Evolutionary conservation across 495 filamentous ascomycete genomes (phyloP).

Genomic region (Penicillium malachiteum): DNA sequence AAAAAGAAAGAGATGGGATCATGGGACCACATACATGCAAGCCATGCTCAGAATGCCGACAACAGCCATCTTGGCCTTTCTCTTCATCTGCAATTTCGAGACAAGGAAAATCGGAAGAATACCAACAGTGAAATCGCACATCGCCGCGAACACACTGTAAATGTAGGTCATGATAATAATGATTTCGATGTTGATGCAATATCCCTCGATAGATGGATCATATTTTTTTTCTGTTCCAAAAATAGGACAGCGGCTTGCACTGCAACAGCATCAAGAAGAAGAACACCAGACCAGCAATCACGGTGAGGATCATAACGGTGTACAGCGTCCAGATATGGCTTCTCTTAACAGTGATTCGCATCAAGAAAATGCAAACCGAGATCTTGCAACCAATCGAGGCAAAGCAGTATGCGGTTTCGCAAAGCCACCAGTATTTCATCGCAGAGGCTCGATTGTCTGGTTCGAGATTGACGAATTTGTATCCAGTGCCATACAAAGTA

Average conservation of each 20-base stretch:
- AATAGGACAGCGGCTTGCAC: conserved; percentile 41
- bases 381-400: conserved; percentile 42
- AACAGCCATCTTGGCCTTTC: conserved; percentile 37
- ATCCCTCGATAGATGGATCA: conserved; percentile 31
- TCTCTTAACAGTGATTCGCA: conserved; percentile 42
- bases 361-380: conserved; percentile 46
- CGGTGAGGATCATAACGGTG: conserved; percentile 37
- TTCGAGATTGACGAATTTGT: conserved; percentile 24
- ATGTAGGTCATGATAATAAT: conserved; percentile 42
- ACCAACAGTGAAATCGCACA: conserved; percentile 45
- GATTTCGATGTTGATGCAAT: conserved; percentile 38
- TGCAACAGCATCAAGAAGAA: conserved; percentile 45
- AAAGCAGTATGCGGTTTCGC: conserved; percentile 44
- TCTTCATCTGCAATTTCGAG: conserved; percentile 37
- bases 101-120: conserved; percentile 40
- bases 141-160: conserved; percentile 40
- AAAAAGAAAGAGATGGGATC: too few species aligned
- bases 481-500: conserved; percentile 36
- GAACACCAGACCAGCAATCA: conserved; percentile 35
- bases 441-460: conserved; percentile 31
- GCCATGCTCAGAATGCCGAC: conserved; percentile 45
- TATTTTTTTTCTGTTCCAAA: conserved; percentile 35
- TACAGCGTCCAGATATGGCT: conserved; percentile 40
- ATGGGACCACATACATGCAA: conserved; percentile 38
- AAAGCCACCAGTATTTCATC: conserved; percentile 47